Conservation (phyloP, 2,329 filamentous ascomycete genomes). For the Cryphonectria radicalis region DNA sequence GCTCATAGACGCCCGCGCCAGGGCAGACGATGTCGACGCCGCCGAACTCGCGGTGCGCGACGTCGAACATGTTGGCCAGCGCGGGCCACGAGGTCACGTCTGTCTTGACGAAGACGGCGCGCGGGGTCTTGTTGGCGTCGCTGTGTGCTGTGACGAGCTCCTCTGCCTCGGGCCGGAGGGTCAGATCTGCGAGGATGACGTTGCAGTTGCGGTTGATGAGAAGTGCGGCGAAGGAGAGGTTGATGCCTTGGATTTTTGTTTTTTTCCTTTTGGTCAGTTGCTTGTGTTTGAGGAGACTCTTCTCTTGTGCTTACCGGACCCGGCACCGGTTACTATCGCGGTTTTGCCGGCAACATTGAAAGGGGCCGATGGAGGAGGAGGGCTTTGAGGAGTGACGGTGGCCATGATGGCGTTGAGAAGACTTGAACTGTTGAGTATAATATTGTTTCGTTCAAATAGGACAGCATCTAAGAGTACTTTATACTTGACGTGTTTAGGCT, state of each 20-base stretch:
- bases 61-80: constrained; percentile 42
- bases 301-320: constrained; percentile 47
- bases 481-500: too few relatives aligned
- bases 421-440: neutral
- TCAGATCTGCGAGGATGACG: constrained; percentile 50
- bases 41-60: constrained; percentile 42
- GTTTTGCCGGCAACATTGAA: constrained; percentile 47
- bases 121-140: constrained; percentile 30
- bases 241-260: constrained; percentile 41
- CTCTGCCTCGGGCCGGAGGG: constrained; percentile 47
- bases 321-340: constrained; percentile 59
- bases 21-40: constrained; percentile 49
- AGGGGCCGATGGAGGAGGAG: neutral
- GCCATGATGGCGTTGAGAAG: constrained; percentile 4
- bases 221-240: constrained; percentile 48
- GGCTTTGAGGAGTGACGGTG: neutral
- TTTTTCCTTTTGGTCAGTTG: constrained; percentile 1
- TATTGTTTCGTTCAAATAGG: neutral
- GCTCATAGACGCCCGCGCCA: constrained; percentile 53
- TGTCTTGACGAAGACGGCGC: constrained; percentile 48
- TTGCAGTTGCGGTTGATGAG: constrained; percentile 48
- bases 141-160: constrained; percentile 37
- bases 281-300: neutral
- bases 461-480: too few relatives aligned
- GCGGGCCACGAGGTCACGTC: constrained; percentile 50